Evolutionary conservation across 2,329 filamentous ascomycete genomes (phyloP).

Genomic region (Fusarium musae): DNA sequence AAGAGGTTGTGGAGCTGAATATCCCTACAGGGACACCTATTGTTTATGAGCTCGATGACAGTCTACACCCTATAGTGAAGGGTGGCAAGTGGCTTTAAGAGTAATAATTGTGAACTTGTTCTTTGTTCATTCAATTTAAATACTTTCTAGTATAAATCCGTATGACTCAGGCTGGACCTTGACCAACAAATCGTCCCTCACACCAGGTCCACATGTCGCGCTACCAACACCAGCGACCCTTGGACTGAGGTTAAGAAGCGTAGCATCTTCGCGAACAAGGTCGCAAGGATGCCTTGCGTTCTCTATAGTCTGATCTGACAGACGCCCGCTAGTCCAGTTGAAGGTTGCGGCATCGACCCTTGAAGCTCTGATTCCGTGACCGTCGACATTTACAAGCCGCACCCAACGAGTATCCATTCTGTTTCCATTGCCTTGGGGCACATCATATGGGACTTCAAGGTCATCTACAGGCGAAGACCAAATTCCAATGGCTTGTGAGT

Average conservation of each 20-base stretch:
- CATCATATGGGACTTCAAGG: slow-evolving; percentile 1
- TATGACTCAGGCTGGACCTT: not conserved
- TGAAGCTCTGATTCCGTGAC: not conserved
- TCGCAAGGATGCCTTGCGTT: slow-evolving; percentile 11
- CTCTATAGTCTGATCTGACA: not conserved
- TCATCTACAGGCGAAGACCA: not conserved
- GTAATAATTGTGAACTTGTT: not conserved
- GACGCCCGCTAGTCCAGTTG: not conserved
- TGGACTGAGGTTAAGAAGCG: not conserved
- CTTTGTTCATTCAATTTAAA: not conserved
- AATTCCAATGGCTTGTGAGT: not conserved
- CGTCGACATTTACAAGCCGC: not conserved
- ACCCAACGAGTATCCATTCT: slow-evolving; percentile 16
- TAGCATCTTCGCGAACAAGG: not conserved
- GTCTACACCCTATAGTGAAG: fast-evolving
- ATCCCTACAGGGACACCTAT: not conserved
- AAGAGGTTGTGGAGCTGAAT: not conserved
- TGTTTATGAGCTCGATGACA: not conserved
- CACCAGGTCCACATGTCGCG: slow-evolving; percentile 18
- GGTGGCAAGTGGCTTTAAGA: not conserved
- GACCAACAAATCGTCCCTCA: not conserved
- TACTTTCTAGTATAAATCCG: not conserved
- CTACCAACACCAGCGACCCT: slow-evolving; percentile 17
- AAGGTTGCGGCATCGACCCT: not conserved
- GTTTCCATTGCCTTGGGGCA: not conserved